Evolutionary conservation across 75 land plant genomes (phyloP), one percentile per base, ranked within the genome.

Genomic region (Gnetum montanum): DNA sequence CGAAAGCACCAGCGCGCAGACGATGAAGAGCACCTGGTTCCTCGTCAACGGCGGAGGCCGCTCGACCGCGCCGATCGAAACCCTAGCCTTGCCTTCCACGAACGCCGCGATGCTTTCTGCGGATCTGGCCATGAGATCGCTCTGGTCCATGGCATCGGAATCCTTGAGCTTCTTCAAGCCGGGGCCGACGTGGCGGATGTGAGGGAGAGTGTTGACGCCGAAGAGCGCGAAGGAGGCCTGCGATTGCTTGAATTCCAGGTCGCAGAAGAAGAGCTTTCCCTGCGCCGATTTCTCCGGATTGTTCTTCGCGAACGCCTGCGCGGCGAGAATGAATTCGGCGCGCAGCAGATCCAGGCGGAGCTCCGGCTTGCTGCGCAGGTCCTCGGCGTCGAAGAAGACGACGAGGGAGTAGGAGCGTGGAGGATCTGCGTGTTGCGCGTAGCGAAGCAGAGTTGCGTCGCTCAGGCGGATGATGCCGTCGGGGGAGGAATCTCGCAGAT

Each of bases 351-450:
- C 64, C 64, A 93, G 80, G 45, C 62, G 69, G 61, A 93, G 87
- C 23, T 89, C 98, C 33, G 90, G 0, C 30, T 82, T 85, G 73
- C 64, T 68, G n/a, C 80, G 81, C 70, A 88, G 82, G 66, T 93
- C 86, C 10, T 18, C 37, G 60, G 98, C 95, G 65, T 93, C 98
- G 77, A 93, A 93, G 82, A 93, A 93, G 60, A 93, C 58, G 66
- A 89, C 45, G 66, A 93, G 61, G 20, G 79, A 76, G 67, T 85
- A 93, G 18, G 98, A 74, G n/a, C 87, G 74, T n/a, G n/a, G n/a
- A 24, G 72, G 38, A 19, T 56, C 43, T 50, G 70, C 6, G 64
- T 51, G 26, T 41, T 66, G 22, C 57, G 79, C 65, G 74, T 79
- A 84, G 19, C 71, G 74, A 10, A 62, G 58, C 65, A 89, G 23